phyloP scores from a whole-genome alignment of 2,329 filamentous ascomycete species.

The Fusarium sororula region DNA sequence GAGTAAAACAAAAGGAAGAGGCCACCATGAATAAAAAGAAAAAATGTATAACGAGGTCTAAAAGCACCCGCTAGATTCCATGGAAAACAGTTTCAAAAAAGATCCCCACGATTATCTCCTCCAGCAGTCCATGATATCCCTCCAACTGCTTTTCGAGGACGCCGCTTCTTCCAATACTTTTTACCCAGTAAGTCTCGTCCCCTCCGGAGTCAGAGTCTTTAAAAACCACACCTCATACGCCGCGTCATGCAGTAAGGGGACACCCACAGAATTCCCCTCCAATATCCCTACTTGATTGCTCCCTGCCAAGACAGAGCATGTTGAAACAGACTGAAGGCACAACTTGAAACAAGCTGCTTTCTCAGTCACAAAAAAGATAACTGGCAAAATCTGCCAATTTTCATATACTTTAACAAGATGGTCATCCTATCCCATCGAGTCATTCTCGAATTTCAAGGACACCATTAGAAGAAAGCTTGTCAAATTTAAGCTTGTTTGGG shows the following conservation, averaged over 20 bases:
- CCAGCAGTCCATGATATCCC: constrained; percentile 6
- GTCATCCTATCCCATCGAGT: not conserved
- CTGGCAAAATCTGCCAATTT: not conserved
- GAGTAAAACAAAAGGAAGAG: not conserved
- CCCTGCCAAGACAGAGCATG: constrained; percentile 16
- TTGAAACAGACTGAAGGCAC: constrained; percentile 28
- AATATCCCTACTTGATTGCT: constrained; percentile 34
- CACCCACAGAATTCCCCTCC: constrained; percentile 23
- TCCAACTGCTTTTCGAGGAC: not conserved
- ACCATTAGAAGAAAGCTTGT: not conserved
- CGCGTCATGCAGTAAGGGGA: constrained; percentile 42
- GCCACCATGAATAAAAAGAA: constrained; percentile 10
- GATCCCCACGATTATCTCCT: constrained; percentile 32
- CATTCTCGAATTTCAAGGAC: not conserved
- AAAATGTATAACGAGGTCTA: constrained; percentile 32
- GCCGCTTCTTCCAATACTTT: constrained; percentile 17
- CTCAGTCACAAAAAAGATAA: constrained; percentile 9
- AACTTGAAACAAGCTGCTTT: constrained; percentile 1
- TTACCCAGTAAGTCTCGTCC: constrained; percentile 37
- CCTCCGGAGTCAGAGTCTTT: constrained; percentile 33
- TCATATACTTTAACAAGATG: not conserved
- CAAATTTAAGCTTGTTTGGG: constrained; percentile 45
- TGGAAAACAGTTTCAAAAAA: constrained; percentile 9
- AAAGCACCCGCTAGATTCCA: constrained; percentile 37
- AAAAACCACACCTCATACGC: constrained; percentile 40